Evolutionary conservation across 331 rosid genomes (phyloP), one percentile per base, ranked within the genome.

Genomic region (Stylosanthes scabra): DNA sequence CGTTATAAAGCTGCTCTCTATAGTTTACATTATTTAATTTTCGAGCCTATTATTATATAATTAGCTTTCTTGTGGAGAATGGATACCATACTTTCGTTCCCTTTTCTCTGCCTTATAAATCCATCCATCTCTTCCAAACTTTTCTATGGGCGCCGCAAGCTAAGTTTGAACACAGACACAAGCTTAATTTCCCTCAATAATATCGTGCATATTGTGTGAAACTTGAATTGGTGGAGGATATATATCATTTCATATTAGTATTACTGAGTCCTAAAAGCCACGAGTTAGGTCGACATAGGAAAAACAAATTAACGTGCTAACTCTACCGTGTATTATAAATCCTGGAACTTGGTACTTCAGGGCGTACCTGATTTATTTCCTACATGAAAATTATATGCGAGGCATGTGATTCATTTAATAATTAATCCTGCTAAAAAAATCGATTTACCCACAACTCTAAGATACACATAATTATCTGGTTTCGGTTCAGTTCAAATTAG

Each of bases 91-190:
- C 41, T 12, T 3, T 55, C 6, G 9, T 2, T 2, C 31, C 29
- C 59, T 16, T 7, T 55, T 55, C 34, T 55, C 4, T 7, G 31
- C 59, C 25, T 46, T 55, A n/a, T 31, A 31, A 31, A 3, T 5
- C 5, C 5, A 54, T 2, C 34, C 15, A 58, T 28, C 3, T 40
- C 64, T 8, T 66, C 11, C 12, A 62, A 16, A 2, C 10, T 12
- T 59, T n/a, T 59, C 70, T 31, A 49, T 59, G 57, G 68, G 81
- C 79, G 86, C 85, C 83, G 82, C 64, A n/a, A n/a, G n/a, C n/a
- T n/a, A 58, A 15, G 72, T 59, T 58, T 37, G 42, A 50, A 42
- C 16, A 31, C 12, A 31, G 1, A 42, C 16, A 11, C n/a, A 7
- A 65, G 29, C 59, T 59, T 12, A 7, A 59, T 1, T 67, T 63